These are phyloP conservation scores for Wickerhamiella azyma DNA, from an alignment of 805 yeast species.

Conservation along the genomic window DNA sequence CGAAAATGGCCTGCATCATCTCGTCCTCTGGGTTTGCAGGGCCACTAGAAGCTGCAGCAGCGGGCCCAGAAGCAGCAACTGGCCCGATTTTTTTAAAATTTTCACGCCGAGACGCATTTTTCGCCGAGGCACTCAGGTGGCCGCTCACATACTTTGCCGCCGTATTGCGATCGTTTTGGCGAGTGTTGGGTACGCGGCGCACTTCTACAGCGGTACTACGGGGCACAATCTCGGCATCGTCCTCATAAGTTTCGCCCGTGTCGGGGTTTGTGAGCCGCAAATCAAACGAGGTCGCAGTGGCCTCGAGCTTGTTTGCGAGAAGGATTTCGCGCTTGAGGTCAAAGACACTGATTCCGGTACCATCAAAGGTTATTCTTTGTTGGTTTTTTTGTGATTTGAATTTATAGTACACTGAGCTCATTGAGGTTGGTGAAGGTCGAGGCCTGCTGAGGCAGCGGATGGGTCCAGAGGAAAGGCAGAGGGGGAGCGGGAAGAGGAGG, in stretches of 20 bases:
- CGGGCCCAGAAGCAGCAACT: conserved; percentile 12
- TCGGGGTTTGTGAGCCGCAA: conserved; percentile 58
- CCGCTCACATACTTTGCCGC: conserved; percentile 52
- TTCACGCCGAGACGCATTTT: conserved; percentile 27
- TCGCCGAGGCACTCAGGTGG: conserved; percentile 20
- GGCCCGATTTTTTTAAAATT: conserved; percentile 20
- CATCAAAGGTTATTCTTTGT: conserved; percentile 76
- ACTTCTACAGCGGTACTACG: conserved; percentile 77
- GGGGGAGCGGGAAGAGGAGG: conserved; percentile 10
- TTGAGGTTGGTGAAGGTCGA: conserved; percentile 22
- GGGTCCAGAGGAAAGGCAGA: conserved; percentile 13
- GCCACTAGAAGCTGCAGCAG: conserved; percentile 13
- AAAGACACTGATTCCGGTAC: conserved; percentile 90
- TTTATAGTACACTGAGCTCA: conserved; percentile 83
- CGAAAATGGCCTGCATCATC: conserved; percentile 78
- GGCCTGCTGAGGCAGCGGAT: too few relatives aligned
- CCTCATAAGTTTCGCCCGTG: conserved; percentile 59
- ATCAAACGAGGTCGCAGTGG: conserved; percentile 67
- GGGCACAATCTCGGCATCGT: conserved; percentile 84
- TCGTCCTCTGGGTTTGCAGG: conserved; percentile 61
- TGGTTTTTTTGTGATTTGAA: conserved; percentile 74
- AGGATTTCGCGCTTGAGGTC: conserved; percentile 88
- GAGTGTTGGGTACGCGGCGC: conserved; percentile 57
- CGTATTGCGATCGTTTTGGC: conserved; percentile 32
- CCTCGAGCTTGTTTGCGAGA: conserved; percentile 61